phyloP scores from a whole-genome alignment of 2,329 filamentous ascomycete species.

The Camillea tinctor region DNA sequence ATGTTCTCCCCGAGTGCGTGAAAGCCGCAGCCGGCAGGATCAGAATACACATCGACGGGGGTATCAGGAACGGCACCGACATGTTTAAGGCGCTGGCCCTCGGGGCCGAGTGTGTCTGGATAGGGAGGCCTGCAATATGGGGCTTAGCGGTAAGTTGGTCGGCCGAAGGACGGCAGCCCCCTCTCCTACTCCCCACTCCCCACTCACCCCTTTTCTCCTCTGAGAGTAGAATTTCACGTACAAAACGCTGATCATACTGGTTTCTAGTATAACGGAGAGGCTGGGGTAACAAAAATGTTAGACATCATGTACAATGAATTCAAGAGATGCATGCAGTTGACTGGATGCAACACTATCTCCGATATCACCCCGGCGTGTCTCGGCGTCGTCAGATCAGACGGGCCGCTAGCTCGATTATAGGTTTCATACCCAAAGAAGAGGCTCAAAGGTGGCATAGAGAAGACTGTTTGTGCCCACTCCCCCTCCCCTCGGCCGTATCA shows the following conservation, averaged over 20 bases:
- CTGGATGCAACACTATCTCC: constrained; percentile 7
- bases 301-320: constrained; percentile 16
- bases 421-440: background rate
- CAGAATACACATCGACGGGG: constrained; percentile 46
- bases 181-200: no score
- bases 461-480: no score
- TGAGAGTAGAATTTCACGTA: background rate
- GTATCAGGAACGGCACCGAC: constrained; percentile 26
- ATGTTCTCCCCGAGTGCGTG: constrained; percentile 43
- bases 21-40: constrained; percentile 45
- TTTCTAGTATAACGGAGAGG: constrained; percentile 8
- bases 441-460: no score
- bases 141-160: constrained; percentile 7
- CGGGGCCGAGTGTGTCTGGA: constrained; percentile 9
- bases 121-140: constrained; percentile 10
- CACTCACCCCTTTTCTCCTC: background rate
- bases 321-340: constrained; percentile 9
- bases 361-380: constrained; percentile 6
- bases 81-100: constrained; percentile 13
- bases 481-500: no score
- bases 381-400: constrained; percentile 2
- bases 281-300: constrained; percentile 10
- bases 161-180: no score
- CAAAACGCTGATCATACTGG: no score
- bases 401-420: constrained; percentile 8